A percentile compares a stretch with the other conserved stretches of the same genome.
phyloP scores from a whole-genome alignment of 345 rosid genomes.

The Acer yangbiense region DNA sequence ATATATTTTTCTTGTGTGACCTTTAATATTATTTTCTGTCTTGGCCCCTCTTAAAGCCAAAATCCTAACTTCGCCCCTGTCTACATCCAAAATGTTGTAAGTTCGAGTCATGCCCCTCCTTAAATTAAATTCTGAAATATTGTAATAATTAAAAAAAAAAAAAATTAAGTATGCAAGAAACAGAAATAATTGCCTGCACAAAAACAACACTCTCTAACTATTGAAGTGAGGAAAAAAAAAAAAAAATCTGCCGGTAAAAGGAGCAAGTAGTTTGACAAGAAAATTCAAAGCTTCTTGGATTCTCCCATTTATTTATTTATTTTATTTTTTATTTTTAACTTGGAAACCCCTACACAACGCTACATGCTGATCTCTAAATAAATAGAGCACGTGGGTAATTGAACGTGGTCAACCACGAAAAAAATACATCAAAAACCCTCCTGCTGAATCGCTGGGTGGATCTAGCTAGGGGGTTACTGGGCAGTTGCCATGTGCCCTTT shows the following conservation, averaged over 20 bases:
- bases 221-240: neutral
- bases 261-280: neutral
- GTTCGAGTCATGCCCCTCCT: no score
- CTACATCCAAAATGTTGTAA: no score
- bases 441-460: constrained; percentile 12
- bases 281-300: constrained; percentile 9
- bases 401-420: constrained; percentile 29
- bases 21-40: no score
- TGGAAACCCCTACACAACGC: neutral
- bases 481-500: no score
- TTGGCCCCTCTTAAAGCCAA: no score
- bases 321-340: neutral
- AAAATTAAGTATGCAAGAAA: neutral
- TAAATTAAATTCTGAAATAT: no score
- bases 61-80: fast-evolving
- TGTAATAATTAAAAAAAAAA: no score
- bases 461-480: no score
- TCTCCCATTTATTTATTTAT: neutral
- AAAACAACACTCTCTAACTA: neutral
- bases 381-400: constrained; percentile 12
- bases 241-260: neutral
- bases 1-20: no score
- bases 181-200: neutral
- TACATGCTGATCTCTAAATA: neutral
- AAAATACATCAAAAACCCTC: constrained; percentile 20